Evolutionary conservation across 2,329 filamentous ascomycete genomes (phyloP), one percentile per base, ranked within the genome.

Genomic region (Diplodia seriata): DNA sequence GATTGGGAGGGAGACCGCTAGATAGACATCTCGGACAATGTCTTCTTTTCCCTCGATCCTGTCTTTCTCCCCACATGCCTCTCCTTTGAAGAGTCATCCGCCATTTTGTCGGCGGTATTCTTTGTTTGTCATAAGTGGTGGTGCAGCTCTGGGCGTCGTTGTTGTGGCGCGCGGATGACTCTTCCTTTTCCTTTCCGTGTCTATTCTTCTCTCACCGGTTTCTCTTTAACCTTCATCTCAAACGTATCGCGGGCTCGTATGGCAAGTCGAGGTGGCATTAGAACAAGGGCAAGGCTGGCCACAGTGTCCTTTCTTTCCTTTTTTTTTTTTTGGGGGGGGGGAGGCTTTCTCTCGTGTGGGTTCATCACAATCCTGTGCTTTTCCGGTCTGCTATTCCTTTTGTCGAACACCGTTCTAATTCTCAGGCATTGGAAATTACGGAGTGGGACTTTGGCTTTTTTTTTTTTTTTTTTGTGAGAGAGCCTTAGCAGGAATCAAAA

Each of bases 211-310:
- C 33, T 61, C 23, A 31, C 38, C 57, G n/a, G 43, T 29, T 59
- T 59, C 50, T 38, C 7, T 50, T 38, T 38, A 26, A 3, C 33
- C 14, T 47, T 40, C 38, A 8, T 65, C 29, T 67, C n/a, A 49
- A 49, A 56, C 54, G 65, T 55, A 64, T 64, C 53, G 63, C n/a
- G 54, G 38, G 65, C 43, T 29, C 40, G 53, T 47, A 50, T 61
- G 55, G 65, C 43, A 57, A 31, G 7, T 23, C 54, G 47, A 61
- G 54, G 65, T 53, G 55, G 55, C 65, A 67, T 67, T 67, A 67
- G 65, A 67, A 55, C 54, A 61, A 61, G 55, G 65, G 65, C 54
- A 61, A 50, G 65, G 65, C 65, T 67, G 65, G 65, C 65, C 65
- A 67, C 43, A 51, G 47, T 67, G 65, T 67, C 55, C 65, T 61